Evolutionary conservation across 2,329 filamentous ascomycete genomes (phyloP), one percentile per base, ranked within the genome.

Genomic region (Aspergillus pseudoviridinutans): DNA sequence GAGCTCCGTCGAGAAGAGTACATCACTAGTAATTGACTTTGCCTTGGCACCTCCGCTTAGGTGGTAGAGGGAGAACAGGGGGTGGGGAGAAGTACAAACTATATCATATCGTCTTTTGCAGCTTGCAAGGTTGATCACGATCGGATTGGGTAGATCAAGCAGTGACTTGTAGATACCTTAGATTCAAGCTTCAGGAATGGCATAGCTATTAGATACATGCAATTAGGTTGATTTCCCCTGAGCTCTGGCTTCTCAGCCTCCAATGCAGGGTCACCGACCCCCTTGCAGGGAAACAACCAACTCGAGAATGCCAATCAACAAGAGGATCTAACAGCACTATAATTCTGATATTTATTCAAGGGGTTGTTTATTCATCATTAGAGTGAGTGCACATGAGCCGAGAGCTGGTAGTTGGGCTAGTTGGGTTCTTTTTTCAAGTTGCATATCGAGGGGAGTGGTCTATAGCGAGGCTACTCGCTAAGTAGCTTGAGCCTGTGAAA

Each of bases 261-360:
- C 22, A 22, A 25, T 44, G 24, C 28, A 28, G 35, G 32, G 12
- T 29, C 28, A 6, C 14, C 25, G 42, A 24, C 50, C 57, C 57
- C 57, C 57, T 59, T 59, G 54, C 54, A 57, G 54, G 42, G 28
- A 38, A 53, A 52, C 27, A 25, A n/a, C 27, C 10, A 17, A 24
- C 20, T 32, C 46, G 47, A 57, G 58, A 59, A 59, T 59, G 58
- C 42, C 42, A 46, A 24, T 22, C 22, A 38, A 17, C 32, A 17
- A 38, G 14, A 17, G 32, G 32, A 14, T 6, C 32, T 5, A 7
- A 17, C 1, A 14, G 3, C 9, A 29, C 9, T 1, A 29, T 12
- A 9, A 10, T 29, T 29, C 28, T 10, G 14, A n/a, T 17, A 38
- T 17, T 17, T 35, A 8, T 38, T 38, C 32, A 38, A 38, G 14